phyloP scores from a whole-genome alignment of 495 filamentous ascomycete species.

The Hapsidospora chrysogenum region DNA sequence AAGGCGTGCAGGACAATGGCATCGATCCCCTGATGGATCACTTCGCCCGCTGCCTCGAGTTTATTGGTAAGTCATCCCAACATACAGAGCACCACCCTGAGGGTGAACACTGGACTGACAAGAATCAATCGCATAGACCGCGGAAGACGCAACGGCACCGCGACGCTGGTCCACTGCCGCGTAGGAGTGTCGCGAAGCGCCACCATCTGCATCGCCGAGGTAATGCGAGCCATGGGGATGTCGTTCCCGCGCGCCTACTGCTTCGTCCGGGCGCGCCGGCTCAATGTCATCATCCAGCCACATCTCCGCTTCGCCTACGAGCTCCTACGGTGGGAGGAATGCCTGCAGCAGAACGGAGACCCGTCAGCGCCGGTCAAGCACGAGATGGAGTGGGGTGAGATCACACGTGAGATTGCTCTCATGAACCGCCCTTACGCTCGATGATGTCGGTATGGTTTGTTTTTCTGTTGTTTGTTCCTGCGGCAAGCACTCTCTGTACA shows the following conservation, averaged over 20 bases:
- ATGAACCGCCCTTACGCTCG: conserved; percentile 90
- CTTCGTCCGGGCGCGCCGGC: conserved; percentile 77
- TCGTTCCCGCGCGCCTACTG: conserved; percentile 92
- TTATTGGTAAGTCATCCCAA: conserved; percentile 81
- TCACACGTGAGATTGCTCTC: conserved; percentile 76
- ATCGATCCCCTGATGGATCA: conserved; percentile 82
- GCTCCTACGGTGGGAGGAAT: conserved; percentile 90
- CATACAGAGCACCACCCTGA: too few species aligned
- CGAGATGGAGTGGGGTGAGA: conserved; percentile 81
- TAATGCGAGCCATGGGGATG: conserved; percentile 64
- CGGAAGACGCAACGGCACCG: conserved; percentile 54
- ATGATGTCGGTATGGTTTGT: too few species aligned
- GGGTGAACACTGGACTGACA: too few species aligned
- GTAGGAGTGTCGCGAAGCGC: conserved; percentile 90
- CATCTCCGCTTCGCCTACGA: conserved; percentile 46
- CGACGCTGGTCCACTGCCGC: conserved; percentile 92
- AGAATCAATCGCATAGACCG: conserved; percentile 38
- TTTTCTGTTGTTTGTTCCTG: too few species aligned
- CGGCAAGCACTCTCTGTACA: too few species aligned
- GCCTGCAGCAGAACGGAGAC: conserved; percentile 21
- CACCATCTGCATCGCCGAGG: conserved; percentile 96
- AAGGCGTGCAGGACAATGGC: conserved; percentile 87
- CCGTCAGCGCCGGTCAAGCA: conserved; percentile 26
- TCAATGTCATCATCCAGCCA: conserved; percentile 52
- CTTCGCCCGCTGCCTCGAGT: conserved; percentile 73